phyloP scores from a whole-genome alignment of 2,329 filamentous ascomycete species.

The Chaetomium globosum region DNA sequence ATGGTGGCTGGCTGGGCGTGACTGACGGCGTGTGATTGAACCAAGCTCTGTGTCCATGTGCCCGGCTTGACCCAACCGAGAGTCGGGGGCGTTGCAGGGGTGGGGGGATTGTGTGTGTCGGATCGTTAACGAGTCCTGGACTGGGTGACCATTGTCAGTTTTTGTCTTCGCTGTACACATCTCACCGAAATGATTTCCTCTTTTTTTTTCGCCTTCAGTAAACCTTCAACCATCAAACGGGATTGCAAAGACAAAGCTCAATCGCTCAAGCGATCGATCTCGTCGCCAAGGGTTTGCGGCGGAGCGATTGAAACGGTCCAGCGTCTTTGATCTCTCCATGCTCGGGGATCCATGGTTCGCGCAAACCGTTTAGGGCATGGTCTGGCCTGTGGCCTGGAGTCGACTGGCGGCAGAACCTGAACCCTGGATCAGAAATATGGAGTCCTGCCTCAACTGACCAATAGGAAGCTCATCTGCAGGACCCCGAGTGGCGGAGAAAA shows the following conservation, averaged over 20 bases:
- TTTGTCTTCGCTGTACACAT: not conserved
- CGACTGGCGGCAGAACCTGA: constrained; percentile 29
- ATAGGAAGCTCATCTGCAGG: constrained; percentile 21
- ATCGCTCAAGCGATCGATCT: not conserved
- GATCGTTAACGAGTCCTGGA: not conserved
- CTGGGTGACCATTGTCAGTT: not conserved
- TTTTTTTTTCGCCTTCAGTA: not conserved
- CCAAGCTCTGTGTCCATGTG: constrained; percentile 17
- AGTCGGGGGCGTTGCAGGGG: not conserved
- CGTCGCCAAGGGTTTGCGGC: not conserved
- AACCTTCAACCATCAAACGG: not conserved
- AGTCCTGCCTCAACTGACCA: constrained; percentile 22
- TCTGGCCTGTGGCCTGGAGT: not conserved
- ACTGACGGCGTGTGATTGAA: constrained; percentile 21
- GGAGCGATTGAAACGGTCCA: constrained; percentile 9
- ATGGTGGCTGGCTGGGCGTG: constrained; percentile 22
- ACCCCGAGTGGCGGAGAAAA: constrained; percentile 30
- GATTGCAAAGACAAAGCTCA: not conserved
- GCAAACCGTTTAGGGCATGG: constrained; percentile 9
- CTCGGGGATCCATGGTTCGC: constrained; percentile 10
- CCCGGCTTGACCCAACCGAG: constrained; percentile 16
- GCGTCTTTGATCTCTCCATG: not conserved
- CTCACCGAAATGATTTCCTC: not conserved
- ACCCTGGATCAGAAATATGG: constrained; percentile 30
- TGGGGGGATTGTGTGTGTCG: too few species aligned